Evolutionary conservation across 805 yeast species (phyloP).

Genomic region (Candida chilensis): DNA sequence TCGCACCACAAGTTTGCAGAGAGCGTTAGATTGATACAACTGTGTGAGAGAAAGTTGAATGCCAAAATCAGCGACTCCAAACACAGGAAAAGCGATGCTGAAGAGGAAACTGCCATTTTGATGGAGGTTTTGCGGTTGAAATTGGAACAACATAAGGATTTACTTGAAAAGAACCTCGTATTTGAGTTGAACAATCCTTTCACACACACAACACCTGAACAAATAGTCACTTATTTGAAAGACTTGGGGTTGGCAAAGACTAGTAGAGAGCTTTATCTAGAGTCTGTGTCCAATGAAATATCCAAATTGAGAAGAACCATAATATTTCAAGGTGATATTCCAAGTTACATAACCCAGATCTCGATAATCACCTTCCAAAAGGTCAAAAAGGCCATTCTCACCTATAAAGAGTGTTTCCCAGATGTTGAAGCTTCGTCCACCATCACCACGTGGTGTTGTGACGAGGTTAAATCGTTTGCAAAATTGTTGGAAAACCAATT

Average conservation of each 20-base stretch:
- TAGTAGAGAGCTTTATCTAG: conserved; percentile 40
- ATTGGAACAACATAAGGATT: conserved; percentile 22
- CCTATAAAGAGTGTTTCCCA: conserved; percentile 45
- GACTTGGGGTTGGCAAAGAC: conserved; percentile 33
- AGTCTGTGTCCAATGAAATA: conserved; percentile 36
- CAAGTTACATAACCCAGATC: conserved; percentile 47
- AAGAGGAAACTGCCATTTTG: conserved; percentile 15
- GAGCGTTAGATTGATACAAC: conserved; percentile 30
- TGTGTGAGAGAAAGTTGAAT: conserved; percentile 22
- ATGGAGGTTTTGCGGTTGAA: conserved; percentile 32
- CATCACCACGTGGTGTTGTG: conserved; percentile 71
- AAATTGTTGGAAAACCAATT: conserved; percentile 57
- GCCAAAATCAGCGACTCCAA: too few species aligned
- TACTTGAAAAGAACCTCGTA: conserved; percentile 22
- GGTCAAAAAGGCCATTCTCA: conserved; percentile 45
- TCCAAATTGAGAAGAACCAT: conserved; percentile 26
- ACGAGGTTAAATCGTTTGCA: conserved; percentile 52
- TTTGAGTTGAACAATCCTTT: conserved; percentile 23
- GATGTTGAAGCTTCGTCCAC: conserved; percentile 35
- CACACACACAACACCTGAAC: too few species aligned
- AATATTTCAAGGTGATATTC: conserved; percentile 45
- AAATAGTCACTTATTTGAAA: conserved; percentile 17
- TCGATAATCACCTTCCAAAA: conserved; percentile 56
- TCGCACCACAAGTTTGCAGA: conserved; percentile 48
- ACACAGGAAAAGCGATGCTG: conserved; percentile 8